Base-by-base conservation (phyloP, 345 rosid genomes). In the Citrus maxima region DNA sequence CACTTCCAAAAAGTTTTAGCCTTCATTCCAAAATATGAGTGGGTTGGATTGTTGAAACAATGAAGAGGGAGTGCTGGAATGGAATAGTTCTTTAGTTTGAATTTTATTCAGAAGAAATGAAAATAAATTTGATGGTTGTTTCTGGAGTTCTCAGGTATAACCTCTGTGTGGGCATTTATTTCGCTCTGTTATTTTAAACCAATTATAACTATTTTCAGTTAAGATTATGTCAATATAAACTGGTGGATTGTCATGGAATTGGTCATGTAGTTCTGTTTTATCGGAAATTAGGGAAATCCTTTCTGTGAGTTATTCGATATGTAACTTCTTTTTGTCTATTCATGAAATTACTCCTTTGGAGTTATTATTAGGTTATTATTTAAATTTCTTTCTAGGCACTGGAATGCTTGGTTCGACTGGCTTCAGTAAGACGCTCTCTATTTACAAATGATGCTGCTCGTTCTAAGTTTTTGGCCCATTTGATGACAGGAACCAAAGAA, bases 391-490 rank as follows among this genome's bases (percentile, higher is more conserved):
- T 81, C 60, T 78, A 97, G 99, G 99, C 99, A 68, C 83, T 97
- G 85, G 99, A 97, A 86, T 94, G 99, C 88, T 89, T 97, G 92
- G 99, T 97, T 73, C 92, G 99, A 73, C 85, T 97, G 64, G 98
- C 99, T 70, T 97, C 99, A 76, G 97, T 94, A 24, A 88, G 98
- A 21, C 95, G 98, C 54, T 92, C 99, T 82, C 84, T 97, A 84
- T 97, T 94, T 86, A 85, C 93, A 61, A 94, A 88, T 81, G 99
- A 97, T 71, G 89, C 85, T 62, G 86, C 98, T 69, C 98, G 98
- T 67, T 89, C 98, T 37, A 92, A 84, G 82, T 97, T 97, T 70
- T 80, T 97, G 88, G 99, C 93, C 19, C 98, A 97, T 85, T 74
- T 97, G 80, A 94, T 97, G 94, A 93, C 98, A 19, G 98, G 98